Evolutionary conservation across 345 rosid species (phyloP), one percentile per base, ranked within the genome.

Genomic region (Combretum micranthum): DNA sequence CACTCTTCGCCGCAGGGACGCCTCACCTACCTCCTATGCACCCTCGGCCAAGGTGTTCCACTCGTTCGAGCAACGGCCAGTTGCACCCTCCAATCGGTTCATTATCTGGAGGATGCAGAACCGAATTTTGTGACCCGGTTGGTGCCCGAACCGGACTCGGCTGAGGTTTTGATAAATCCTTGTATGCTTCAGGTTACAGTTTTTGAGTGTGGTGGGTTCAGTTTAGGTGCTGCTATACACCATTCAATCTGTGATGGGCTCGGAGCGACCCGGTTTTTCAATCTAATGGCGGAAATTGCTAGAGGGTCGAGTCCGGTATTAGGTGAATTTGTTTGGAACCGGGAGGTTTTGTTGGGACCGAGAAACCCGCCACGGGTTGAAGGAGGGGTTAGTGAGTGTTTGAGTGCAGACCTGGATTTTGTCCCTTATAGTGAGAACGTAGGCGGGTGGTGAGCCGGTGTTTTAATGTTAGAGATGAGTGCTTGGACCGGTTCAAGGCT

Each of bases 241-340:
- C 86, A 87, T 52, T 71, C 81, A 4, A 42, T 90, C 61, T 85
- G 93, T 20, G 96, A 90, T 13, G 97, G 96, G 22, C 66, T 83
- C 12, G 97, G 96, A 2, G 90, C 89, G 19, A 90, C 91, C n/a
- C 79, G 68, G n/a, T 83, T 90, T 63, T 90, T 90, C 48, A 77
- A 71, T 25, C 77, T 67, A 2, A 68, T 73, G 68, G 94, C 86
- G 0, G 97, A 83, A 60, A 13, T 87, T 66, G 94, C 96, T 4
- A 84, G 96, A 1, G 91, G 96, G 42, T 75, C 72, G 5, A 63
- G 49, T 14, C 64, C 60, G 61, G 46, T 82, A 16, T 70, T 80
- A 20, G 47, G 73, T 12, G 67, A 79, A 39, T 89, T 91, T 15
- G 86, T 85, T 15, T 87, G 96, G 97, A 81, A 83, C 18, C 63